Conservation (phyloP, 805 yeast genomes). For the Metschnikowia continentalis region DNA sequence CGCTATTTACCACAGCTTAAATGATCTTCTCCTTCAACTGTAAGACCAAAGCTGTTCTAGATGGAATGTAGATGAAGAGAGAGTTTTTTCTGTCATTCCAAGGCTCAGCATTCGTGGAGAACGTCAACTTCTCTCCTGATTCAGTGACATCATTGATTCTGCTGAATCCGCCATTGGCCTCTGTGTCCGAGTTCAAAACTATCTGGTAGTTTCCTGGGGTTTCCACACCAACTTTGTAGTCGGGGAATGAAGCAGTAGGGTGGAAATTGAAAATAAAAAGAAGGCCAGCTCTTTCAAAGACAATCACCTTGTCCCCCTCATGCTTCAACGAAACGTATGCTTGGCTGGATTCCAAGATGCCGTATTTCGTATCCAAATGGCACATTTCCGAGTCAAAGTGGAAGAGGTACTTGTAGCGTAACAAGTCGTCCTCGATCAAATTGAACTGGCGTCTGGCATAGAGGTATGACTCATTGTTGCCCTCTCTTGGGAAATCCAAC, state of each 20-base stretch:
- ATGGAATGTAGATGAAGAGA: constrained; percentile 77
- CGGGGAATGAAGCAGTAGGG: constrained; percentile 76
- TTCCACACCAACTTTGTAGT: constrained; percentile 89
- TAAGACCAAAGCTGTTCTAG: constrained; percentile 49
- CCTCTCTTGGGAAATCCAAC: constrained; percentile 93
- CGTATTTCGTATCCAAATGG: constrained; percentile 60
- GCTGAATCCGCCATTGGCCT: constrained; percentile 74
- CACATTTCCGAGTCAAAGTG: constrained; percentile 87
- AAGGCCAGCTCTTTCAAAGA: constrained; percentile 81
- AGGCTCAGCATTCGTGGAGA: constrained; percentile 63
- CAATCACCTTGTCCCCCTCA: constrained; percentile 84
- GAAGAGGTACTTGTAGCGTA: constrained; percentile 75
- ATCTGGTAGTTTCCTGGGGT: constrained; percentile 70
- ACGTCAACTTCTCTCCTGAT: constrained; percentile 40
- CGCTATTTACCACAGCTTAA: not conserved
- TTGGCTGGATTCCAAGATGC: constrained; percentile 64
- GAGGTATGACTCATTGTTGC: constrained; percentile 83
- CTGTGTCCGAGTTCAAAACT: constrained; percentile 69
- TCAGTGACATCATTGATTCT: constrained; percentile 45
- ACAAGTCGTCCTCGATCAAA: constrained; percentile 69
- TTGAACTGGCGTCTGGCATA: constrained; percentile 96
- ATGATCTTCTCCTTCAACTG: constrained; percentile 28
- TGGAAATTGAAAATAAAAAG: constrained; percentile 88
- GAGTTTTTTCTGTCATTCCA: constrained; percentile 83
- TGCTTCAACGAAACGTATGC: constrained; percentile 87